phyloP scores from a whole-genome alignment of 2,329 filamentous ascomycete genomes.

The Pochonia chlamydosporia region DNA sequence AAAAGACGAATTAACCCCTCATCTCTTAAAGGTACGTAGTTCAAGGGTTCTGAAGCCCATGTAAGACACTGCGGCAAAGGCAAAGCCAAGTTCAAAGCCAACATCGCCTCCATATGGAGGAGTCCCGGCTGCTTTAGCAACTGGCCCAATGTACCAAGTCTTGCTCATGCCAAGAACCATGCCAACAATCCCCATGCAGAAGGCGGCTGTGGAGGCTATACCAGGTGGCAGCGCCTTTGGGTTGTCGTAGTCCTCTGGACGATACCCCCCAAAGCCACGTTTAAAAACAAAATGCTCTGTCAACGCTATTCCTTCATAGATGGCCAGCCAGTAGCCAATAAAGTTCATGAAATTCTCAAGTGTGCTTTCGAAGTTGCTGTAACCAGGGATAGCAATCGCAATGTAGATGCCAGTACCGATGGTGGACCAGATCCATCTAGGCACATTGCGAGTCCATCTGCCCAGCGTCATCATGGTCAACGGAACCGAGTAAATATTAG shows the following conservation, averaged over 20 bases:
- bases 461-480: conserved; percentile 56
- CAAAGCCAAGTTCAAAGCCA: conserved; percentile 58
- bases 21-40: conserved; percentile 1
- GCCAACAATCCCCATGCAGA: conserved; percentile 58
- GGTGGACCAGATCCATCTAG: conserved; percentile 62
- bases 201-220: conserved; percentile 57
- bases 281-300: conserved; percentile 65
- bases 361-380: conserved; percentile 56
- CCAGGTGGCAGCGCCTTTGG: conserved; percentile 54
- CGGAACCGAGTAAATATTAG: conserved; percentile 66
- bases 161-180: conserved; percentile 67
- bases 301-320: conserved; percentile 62
- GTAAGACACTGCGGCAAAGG: conserved; percentile 31
- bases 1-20: no score
- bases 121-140: conserved; percentile 48
- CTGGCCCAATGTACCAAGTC: conserved; percentile 61
- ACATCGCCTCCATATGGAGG: conserved; percentile 51
- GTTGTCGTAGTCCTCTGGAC: conserved; percentile 52
- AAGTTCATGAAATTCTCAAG: conserved; percentile 67
- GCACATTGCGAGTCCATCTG: conserved; percentile 56
- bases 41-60: conserved; percentile 39
- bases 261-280: conserved; percentile 54
- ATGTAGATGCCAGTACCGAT: conserved; percentile 58
- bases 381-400: conserved; percentile 65
- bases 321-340: conserved; percentile 68